Conservation (phyloP, 2,329 filamentous ascomycete species). For the Lachnellula occidentalis region DNA sequence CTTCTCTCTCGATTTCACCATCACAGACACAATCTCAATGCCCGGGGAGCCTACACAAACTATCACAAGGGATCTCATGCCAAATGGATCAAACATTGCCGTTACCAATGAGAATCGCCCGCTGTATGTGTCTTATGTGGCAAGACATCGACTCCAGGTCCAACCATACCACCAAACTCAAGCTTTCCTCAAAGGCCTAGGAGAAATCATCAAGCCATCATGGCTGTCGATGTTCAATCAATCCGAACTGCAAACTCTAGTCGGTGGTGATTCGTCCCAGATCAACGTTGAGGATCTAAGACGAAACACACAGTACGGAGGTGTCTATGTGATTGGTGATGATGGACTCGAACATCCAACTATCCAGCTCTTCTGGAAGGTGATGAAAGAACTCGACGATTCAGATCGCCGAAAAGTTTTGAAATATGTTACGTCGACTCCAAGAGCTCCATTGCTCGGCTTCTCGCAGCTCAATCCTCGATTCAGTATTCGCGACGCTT, state of each 20-base stretch:
- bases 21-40: constrained; percentile 62
- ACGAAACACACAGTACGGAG: constrained; percentile 78
- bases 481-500: constrained; percentile 86
- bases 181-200: constrained; percentile 81
- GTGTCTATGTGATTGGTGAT: constrained; percentile 84
- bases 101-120: constrained; percentile 92
- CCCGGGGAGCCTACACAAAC: constrained; percentile 48
- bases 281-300: constrained; percentile 86
- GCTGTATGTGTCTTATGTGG: constrained; percentile 90
- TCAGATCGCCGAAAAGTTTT: constrained; percentile 77
- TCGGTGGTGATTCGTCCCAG: constrained; percentile 78
- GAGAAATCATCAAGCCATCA: constrained; percentile 79
- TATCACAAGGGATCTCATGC: constrained; percentile 68
- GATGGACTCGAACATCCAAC: constrained; percentile 82
- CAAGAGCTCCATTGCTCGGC: constrained; percentile 80
- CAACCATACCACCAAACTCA: constrained; percentile 79
- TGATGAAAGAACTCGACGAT: constrained; percentile 72
- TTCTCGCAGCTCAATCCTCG: constrained; percentile 79
- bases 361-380: constrained; percentile 84
- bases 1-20: constrained; percentile 81
- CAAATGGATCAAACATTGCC: constrained; percentile 66
- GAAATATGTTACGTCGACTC: constrained; percentile 93
- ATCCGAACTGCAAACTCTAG: constrained; percentile 84
- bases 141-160: constrained; percentile 74
- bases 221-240: constrained; percentile 99